Percentiles rank a stretch among this genome's conserved stretches.
phyloP scores from a whole-genome alignment of 78 protist species.

The Bodo saltans region DNA sequence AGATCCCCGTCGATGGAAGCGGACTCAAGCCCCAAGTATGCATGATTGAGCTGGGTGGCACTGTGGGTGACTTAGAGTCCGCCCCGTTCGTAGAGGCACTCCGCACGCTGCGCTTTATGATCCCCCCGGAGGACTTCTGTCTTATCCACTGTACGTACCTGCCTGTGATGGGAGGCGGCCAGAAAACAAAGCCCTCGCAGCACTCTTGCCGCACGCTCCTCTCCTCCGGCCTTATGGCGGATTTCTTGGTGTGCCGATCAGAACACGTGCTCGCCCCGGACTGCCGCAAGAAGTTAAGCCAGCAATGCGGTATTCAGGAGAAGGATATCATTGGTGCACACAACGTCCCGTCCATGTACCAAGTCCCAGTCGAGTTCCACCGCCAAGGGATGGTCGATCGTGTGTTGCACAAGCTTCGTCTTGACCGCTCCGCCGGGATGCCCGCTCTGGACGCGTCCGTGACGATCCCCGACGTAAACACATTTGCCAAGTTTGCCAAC shows the following conservation, averaged over 20 bases:
- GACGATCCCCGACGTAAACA: conserved; percentile 21
- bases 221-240: conserved; percentile 86
- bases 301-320: conserved; percentile 82
- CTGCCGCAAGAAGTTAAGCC: conserved; percentile 64
- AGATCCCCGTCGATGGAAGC: background rate
- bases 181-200: conserved; percentile 97
- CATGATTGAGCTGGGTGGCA: conserved; percentile 90
- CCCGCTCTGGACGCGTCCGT: background rate
- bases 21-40: conserved; percentile 75
- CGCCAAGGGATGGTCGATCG: background rate
- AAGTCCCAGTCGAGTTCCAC: conserved; percentile 77
- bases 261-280: conserved; percentile 47
- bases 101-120: conserved; percentile 84
- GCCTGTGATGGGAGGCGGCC: conserved; percentile 84
- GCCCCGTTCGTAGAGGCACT: conserved; percentile 95
- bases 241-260: conserved; percentile 82
- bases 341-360: conserved; percentile 80
- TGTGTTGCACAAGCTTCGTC: conserved; percentile 4
- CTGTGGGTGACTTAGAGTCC: conserved; percentile 95
- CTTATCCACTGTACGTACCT: conserved; percentile 45
- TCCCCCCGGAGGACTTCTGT: conserved; percentile 72
- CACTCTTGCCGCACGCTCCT: conserved; percentile 79
- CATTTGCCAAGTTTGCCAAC: background rate
- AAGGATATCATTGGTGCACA: conserved; percentile 69
- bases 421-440: background rate